Evolutionary conservation across 306 rosid species (phyloP).

Genomic region (Heteromeles arbutifolia): DNA sequence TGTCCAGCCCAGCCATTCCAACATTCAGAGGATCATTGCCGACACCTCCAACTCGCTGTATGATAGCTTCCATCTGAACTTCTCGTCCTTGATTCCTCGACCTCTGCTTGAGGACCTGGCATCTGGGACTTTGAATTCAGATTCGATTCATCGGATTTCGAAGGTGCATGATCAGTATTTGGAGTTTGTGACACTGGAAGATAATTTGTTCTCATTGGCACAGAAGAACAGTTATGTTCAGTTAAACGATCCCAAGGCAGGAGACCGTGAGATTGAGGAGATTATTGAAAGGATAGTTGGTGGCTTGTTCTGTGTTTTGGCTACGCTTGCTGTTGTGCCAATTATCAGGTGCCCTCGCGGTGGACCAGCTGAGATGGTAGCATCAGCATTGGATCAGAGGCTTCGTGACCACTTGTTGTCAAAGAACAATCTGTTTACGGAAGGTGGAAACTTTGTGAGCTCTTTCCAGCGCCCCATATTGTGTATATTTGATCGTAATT

Average conservation of each 20-base stretch:
- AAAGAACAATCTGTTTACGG: slow-evolving; percentile 74
- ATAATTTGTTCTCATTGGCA: slow-evolving; percentile 74
- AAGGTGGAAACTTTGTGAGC: slow-evolving; percentile 61
- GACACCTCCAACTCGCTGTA: slow-evolving; percentile 70
- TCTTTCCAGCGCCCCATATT: slow-evolving; percentile 87
- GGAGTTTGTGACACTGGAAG: slow-evolving; percentile 85
- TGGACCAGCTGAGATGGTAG: slow-evolving; percentile 98
- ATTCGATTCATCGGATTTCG: slow-evolving; percentile 59
- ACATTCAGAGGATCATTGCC: slow-evolving; percentile 63
- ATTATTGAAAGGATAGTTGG: slow-evolving; percentile 65
- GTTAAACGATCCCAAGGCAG: slow-evolving; percentile 87
- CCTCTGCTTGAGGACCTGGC: slow-evolving; percentile 92
- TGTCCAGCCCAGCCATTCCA: slow-evolving; percentile 60
- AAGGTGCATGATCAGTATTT: slow-evolving; percentile 96
- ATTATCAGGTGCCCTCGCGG: slow-evolving; percentile 78
- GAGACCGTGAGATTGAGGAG: slow-evolving; percentile 89
- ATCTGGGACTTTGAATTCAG: slow-evolving; percentile 61
- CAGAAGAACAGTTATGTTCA: slow-evolving; percentile 67
- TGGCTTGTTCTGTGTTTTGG: slow-evolving; percentile 84
- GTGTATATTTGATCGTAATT: slow-evolving; percentile 86
- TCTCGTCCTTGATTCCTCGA: slow-evolving; percentile 79
- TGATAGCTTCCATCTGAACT: slow-evolving; percentile 68
- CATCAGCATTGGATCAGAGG: slow-evolving; percentile 78
- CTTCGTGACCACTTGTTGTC: slow-evolving; percentile 85
- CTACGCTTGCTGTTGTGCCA: slow-evolving; percentile 78